Base-by-base conservation (phyloP, 441 rosid genomes). In the Euphorbia schlechtendalii region DNA sequence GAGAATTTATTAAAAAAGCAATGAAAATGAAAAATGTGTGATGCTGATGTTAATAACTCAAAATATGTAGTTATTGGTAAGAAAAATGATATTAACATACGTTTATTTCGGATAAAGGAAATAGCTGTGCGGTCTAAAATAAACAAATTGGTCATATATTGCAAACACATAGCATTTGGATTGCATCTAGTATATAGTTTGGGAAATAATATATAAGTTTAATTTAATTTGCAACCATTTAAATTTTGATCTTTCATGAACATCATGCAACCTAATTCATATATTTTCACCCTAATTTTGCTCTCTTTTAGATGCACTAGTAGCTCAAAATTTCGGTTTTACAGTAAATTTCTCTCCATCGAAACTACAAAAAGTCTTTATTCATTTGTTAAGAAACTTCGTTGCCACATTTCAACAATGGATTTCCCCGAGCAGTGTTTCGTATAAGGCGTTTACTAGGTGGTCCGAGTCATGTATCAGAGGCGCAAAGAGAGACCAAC, bases 311-410 rank as follows among this genome's bases (percentile, higher is more conserved):
- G 8, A 38, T 11, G 11, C 1, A n/a, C n/a, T 17, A 49, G 68
- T 59, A 14, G 22, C 43, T 51, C 46, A 56, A 11, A 17, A 32
- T 9, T 48, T 7, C 6, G 64, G 59, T 4, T 53, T 84, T 54
- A 69, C 77, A 25, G 24, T 82, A 11, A 74, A 80, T 48, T 64
- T 85, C n/a, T 28, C 74, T 83, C 71, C 86, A 78, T 57, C 75
- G 78, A 1, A 82, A 79, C 75, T 80, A 82, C 6, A 80, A 76
- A 0, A 34, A 53, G 0, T 81, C 88, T 24, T 83, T 88, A 10
- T 41, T 75, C 52, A 71, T 75, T n/a, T 18, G 30, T 3, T 18
- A 8, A 20, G 71, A 64, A 25, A 74, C 81, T 40, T 62, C 73
- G 20, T 57, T 68, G 0, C 65, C 74, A 22, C 75, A 71, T 59